A percentile compares a stretch with the other conserved stretches of the same genome.
phyloP scores from a whole-genome alignment of 805 yeast genomes.

The Ascoidea rubescens region DNA sequence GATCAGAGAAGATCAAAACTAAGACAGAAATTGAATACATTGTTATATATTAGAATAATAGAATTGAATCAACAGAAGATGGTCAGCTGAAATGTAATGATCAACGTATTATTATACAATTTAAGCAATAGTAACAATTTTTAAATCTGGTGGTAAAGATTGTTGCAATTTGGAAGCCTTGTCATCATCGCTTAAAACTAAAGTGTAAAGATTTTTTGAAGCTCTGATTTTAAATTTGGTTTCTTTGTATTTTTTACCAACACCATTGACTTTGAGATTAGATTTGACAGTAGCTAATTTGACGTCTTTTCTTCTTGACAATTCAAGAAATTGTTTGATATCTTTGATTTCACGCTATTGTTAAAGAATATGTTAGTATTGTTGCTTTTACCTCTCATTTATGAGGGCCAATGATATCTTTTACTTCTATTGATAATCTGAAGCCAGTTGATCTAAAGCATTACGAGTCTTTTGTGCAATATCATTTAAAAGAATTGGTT shows the following conservation, averaged over 20 bases:
- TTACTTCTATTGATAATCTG: too few relatives aligned
- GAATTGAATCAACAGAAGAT: too few relatives aligned
- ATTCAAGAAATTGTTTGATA: constrained; percentile 94
- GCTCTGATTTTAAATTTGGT: constrained; percentile 99
- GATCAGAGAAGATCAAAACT: too few relatives aligned
- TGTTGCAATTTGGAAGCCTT: constrained; percentile 97
- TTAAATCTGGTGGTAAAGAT: constrained; percentile 90
- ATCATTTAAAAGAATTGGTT: too few relatives aligned
- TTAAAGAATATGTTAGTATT: too few relatives aligned
- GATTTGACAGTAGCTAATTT: constrained; percentile 87
- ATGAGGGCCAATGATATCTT: too few relatives aligned
- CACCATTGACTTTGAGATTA: constrained; percentile 69
- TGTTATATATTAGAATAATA: too few relatives aligned
- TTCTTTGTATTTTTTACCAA: constrained; percentile 78
- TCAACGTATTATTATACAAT: background rate
- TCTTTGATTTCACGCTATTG: constrained; percentile 69
- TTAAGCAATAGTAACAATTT: constrained; percentile 25
- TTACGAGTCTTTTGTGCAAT: too few relatives aligned
- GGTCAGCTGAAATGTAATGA: too few relatives aligned
- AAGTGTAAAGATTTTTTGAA: constrained; percentile 84
- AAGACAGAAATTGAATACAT: too few relatives aligned
- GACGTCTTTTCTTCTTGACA: constrained; percentile 93
- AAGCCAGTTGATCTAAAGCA: too few relatives aligned
- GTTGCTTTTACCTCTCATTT: too few relatives aligned
- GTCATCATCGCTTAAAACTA: constrained; percentile 87